A percentile compares a stretch with the other conserved stretches of the same genome.
phyloP scores from a whole-genome alignment of 805 yeast species.

The Ogataea minuta region DNA sequence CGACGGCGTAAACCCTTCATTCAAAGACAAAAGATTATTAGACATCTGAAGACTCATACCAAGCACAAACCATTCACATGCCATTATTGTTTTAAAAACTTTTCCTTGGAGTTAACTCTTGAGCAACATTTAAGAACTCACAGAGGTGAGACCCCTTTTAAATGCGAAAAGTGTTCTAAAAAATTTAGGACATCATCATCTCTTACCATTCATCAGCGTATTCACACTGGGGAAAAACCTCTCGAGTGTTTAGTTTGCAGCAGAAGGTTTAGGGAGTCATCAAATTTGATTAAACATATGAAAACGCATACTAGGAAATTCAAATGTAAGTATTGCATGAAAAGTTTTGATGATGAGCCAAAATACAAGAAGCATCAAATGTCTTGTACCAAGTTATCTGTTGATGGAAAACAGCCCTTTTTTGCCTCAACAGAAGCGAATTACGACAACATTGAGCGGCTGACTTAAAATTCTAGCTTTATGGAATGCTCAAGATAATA shows the following conservation, averaged over 20 bases:
- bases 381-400: no score
- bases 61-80: slow-evolving; percentile 80
- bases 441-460: no score
- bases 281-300: slow-evolving; percentile 86
- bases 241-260: slow-evolving; percentile 76
- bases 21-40: slow-evolving; percentile 80
- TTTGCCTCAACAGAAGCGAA: no score
- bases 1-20: slow-evolving; percentile 60
- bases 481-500: no score
- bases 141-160: slow-evolving; percentile 85
- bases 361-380: slow-evolving; percentile 41
- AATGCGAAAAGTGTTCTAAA: slow-evolving; percentile 72
- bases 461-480: no score
- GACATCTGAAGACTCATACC: slow-evolving; percentile 90
- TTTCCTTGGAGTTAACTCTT: slow-evolving; percentile 76
- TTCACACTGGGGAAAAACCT: slow-evolving; percentile 91
- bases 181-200: slow-evolving; percentile 80
- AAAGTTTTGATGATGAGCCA: slow-evolving; percentile 46
- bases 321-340: slow-evolving; percentile 52
- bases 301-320: slow-evolving; percentile 62
- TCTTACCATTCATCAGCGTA: slow-evolving; percentile 76
- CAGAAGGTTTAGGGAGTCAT: slow-evolving; percentile 82
- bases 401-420: no score
- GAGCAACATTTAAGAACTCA: slow-evolving; percentile 82
- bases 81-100: slow-evolving; percentile 60